These are phyloP conservation scores for Ananas comosus DNA, from an alignment of 176 grass and related monocot species.

Conservation along the genomic window DNA sequence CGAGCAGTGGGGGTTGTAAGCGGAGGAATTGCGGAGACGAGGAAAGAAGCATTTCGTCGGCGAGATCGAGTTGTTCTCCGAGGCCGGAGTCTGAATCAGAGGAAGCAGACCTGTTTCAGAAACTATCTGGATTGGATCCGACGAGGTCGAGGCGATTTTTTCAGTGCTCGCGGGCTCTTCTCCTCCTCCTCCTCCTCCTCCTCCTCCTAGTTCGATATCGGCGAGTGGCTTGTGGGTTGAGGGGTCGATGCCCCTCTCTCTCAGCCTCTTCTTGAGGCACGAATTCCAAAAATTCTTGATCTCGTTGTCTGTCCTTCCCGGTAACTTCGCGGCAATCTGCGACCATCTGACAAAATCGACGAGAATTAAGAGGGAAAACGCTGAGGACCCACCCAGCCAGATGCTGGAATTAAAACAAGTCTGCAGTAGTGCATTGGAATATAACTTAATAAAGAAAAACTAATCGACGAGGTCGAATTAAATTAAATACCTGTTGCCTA, in stretches of 20 bases:
- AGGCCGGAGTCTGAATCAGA: not conserved
- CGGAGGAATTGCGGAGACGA: not conserved
- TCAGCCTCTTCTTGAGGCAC: slow-evolving; percentile 26
- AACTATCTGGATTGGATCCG: not conserved
- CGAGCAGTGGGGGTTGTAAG: not conserved
- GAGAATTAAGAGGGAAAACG: not conserved
- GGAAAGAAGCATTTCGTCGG: not conserved
- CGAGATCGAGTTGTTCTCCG: not conserved
- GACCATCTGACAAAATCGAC: slow-evolving; percentile 13
- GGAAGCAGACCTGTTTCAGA: not conserved
- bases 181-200: too few relatives aligned
- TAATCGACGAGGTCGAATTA: too few relatives aligned
- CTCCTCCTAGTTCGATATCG: not conserved
- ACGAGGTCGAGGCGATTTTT: too few relatives aligned
- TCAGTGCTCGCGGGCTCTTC: too few relatives aligned
- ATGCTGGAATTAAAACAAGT: not conserved
- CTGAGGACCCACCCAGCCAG: too few relatives aligned
- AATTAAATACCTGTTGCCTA: slow-evolving; percentile 13
- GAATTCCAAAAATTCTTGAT: slow-evolving; percentile 25
- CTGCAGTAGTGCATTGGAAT: not conserved
- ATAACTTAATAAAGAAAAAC: not conserved
- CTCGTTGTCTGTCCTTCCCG: slow-evolving; percentile 22
- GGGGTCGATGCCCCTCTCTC: slow-evolving; percentile 15
- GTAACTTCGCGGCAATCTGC: slow-evolving; percentile 10
- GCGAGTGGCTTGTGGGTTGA: slow-evolving; percentile 13